phyloP scores from a whole-genome alignment of 768 basidiomycete species.

The Dioszegia crocea region DNA sequence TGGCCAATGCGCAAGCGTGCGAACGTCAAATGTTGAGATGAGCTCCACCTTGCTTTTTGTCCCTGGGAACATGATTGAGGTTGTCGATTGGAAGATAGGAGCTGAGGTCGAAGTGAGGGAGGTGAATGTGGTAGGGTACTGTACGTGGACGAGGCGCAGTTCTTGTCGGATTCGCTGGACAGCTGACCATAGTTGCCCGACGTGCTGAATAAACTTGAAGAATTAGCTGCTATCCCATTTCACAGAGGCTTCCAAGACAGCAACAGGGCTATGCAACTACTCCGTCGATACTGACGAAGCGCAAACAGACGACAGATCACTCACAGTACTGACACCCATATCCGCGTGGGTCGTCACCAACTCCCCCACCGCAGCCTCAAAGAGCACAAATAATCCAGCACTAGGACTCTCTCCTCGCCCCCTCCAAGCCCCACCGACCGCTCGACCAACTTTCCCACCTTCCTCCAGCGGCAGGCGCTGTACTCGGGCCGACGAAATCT shows the following conservation, averaged over 20 bases:
- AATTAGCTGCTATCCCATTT: not conserved
- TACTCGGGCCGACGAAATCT: slow-evolving; percentile 20
- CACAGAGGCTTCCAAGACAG: too few relatives aligned
- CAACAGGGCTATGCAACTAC: too few relatives aligned
- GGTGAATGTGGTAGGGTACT: slow-evolving; percentile 27
- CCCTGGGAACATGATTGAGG: slow-evolving; percentile 22
- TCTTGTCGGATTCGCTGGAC: slow-evolving; percentile 36
- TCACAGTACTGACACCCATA: slow-evolving; percentile 10
- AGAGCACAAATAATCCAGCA: slow-evolving; percentile 28
- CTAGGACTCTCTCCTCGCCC: slow-evolving; percentile 11
- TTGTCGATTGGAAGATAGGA: not conserved
- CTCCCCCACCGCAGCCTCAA: slow-evolving; percentile 20
- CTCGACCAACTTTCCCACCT: slow-evolving; percentile 3
- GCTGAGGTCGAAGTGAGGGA: not conserved
- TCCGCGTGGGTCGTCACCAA: slow-evolving; percentile 5
- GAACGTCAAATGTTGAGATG: slow-evolving; percentile 13
- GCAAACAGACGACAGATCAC: not conserved
- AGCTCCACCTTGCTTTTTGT: slow-evolving; percentile 26
- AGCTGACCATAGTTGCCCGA: slow-evolving; percentile 34
- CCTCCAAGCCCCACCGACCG: slow-evolving; percentile 11
- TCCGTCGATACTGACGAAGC: too few relatives aligned
- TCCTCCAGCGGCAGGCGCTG: slow-evolving; percentile 15
- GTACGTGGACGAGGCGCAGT: slow-evolving; percentile 27
- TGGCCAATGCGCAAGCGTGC: slow-evolving; percentile 31
- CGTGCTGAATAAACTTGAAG: slow-evolving; percentile 32